Base-by-base conservation (phyloP, 257 asterid species). In the Salvia rosmarinus region DNA sequence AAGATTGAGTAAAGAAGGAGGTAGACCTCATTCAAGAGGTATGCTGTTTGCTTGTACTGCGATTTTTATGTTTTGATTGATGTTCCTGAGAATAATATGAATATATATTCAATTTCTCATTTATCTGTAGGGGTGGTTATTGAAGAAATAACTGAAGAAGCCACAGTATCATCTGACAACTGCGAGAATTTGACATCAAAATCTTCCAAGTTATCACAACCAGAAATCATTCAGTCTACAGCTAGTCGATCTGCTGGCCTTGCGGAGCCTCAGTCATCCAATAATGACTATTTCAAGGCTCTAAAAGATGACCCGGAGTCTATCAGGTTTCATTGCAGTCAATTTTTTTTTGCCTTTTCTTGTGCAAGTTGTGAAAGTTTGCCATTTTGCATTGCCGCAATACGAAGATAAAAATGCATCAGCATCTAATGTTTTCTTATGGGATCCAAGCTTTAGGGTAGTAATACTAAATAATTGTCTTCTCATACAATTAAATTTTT, bases 91-190 rank as follows among this genome's bases (percentile, higher is more conserved):
- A 20, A 67, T 68, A 20, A 30, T 17, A 35, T 63, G 37, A 67
- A 56, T 21, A 52, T 28, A 65, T 35, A 19, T 47, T 62, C 47
- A 69, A 61, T 59, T 30, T 74, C 44, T 64, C 39, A 12, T 63
- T 77, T 72, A 42, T 74, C 30, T 70, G 52, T 73, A 91, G 97
- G 97, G 23, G 59, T 90, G 78, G 78, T 87, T 72, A 91, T 95
- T 81, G 98, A 91, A 86, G 99, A 91, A 72, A 89, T 95, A 78
- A 87, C 85, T 57, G 97, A 87, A 20, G 99, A 91, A 69, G 85
- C 82, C 55, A 57, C 82, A 30, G 84, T 64, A 40, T 82, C 90
- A 57, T 83, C 88, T 64, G 81, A 75, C 56, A 75, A 77, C 65
- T 28, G 19, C 47, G 89, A 71, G 60, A 72, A 75, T 73, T 68